Percentiles rank a stretch among this genome's conserved stretches.
Evolutionary conservation across 306 rosid genomes (phyloP).

Genomic region (Trifolium dubium): DNA sequence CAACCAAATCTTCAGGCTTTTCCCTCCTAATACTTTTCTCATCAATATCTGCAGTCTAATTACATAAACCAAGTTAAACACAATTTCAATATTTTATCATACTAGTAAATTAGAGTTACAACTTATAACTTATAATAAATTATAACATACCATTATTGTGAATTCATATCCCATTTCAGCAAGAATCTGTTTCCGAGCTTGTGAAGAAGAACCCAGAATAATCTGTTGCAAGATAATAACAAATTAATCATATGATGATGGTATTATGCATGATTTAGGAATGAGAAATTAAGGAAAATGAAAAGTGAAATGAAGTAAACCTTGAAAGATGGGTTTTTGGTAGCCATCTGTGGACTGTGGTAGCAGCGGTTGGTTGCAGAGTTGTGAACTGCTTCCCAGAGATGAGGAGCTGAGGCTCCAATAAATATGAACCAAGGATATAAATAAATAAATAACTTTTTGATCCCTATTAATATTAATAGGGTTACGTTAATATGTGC

Average conservation of each 20-base stretch:
- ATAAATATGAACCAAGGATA: background rate
- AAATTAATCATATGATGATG: background rate
- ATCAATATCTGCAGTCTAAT: conserved; percentile 87
- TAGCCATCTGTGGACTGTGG: conserved; percentile 12
- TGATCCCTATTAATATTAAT: no score
- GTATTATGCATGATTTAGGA: background rate
- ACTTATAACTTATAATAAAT: background rate
- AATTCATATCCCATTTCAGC: conserved; percentile 87
- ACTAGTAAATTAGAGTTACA: conserved; percentile 10
- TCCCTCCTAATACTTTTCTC: conserved; percentile 78
- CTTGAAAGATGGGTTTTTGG: conserved; percentile 40
- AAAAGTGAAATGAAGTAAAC: conserved; percentile 34
- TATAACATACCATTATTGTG: conserved; percentile 61
- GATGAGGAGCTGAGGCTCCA: conserved; percentile 31
- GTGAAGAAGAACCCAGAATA: conserved; percentile 86
- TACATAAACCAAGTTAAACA: conserved; percentile 32
- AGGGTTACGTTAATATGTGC: no score
- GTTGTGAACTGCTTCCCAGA: conserved; percentile 31
- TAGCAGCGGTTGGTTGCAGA: background rate
- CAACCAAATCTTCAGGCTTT: conserved; percentile 79
- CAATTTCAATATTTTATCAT: conserved; percentile 24
- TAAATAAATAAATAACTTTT: background rate
- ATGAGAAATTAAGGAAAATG: background rate
- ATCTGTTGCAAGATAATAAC: conserved; percentile 48
- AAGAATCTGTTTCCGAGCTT: conserved; percentile 78